A percentile compares a stretch with the other conserved stretches of the same genome.
phyloP scores from a whole-genome alignment of 352 stramenopile genomes.

The Blastocystis sp. region DNA sequence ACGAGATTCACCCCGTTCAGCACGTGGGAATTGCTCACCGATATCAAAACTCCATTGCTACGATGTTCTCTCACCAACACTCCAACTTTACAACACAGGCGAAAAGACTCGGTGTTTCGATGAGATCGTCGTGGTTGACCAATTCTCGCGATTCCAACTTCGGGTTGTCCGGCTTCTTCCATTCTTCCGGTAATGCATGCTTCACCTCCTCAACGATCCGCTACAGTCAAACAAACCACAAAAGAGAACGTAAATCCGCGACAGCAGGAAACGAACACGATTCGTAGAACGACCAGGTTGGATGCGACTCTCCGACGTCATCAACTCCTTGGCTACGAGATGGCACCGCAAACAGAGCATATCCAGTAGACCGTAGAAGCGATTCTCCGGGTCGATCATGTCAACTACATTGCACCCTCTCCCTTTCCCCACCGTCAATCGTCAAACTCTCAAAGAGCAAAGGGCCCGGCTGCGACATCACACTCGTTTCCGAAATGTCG shows the following conservation, averaged over 20 bases:
- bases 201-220: conserved; percentile 9
- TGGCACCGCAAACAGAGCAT: neutral
- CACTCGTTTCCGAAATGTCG: neutral
- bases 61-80: neutral
- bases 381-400: neutral
- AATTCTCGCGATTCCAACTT: neutral
- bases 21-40: neutral
- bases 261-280: neutral
- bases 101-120: conserved; percentile 20
- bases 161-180: neutral
- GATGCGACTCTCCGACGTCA: neutral
- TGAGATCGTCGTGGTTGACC: neutral
- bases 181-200: neutral
- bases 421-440: neutral
- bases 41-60: conserved; percentile 13
- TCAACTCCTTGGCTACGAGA: neutral
- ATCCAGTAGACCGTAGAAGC: conserved; percentile 31
- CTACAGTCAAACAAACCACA: neutral
- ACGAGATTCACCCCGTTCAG: conserved; percentile 1
- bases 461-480: neutral
- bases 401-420: neutral
- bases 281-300: neutral
- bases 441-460: neutral
- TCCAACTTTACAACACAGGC: neutral
- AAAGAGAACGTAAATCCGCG: neutral